Percentiles rank a stretch among this genome's conserved stretches.
Conservation (phyloP, 805 yeast species). For the Metschnikowia sp. region DNA sequence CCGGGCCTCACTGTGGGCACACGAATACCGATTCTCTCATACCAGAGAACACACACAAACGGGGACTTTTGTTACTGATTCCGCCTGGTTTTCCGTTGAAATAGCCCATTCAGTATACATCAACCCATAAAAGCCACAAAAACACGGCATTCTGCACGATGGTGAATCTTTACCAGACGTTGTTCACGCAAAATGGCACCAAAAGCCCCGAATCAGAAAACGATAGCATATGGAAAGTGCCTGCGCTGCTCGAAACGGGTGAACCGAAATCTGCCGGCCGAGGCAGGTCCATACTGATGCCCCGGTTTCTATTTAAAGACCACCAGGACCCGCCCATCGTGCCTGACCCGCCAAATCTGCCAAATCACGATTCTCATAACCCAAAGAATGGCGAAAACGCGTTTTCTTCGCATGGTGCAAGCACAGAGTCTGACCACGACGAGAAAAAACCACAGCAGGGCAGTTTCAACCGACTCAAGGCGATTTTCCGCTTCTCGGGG, state of each 20-base stretch:
- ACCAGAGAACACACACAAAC: no score
- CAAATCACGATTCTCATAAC: background rate
- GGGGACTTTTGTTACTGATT: no score
- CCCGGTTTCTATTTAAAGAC: conserved; percentile 26
- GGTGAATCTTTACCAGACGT: conserved; percentile 20
- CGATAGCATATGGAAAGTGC: conserved; percentile 18
- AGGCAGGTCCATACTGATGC: conserved; percentile 26
- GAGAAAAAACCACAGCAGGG: conserved; percentile 2
- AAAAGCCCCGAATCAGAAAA: conserved; percentile 11
- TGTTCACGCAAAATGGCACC: conserved; percentile 12
- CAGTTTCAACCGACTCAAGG: background rate
- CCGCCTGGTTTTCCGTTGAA: background rate
- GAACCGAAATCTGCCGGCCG: conserved; percentile 13
- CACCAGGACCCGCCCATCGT: conserved; percentile 7
- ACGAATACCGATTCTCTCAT: no score
- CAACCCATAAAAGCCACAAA: background rate
- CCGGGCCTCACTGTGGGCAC: no score
- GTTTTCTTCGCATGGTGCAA: background rate
- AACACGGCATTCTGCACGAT: conserved; percentile 3
- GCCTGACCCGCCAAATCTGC: background rate
- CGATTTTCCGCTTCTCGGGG: conserved; percentile 11
- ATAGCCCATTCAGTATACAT: background rate
- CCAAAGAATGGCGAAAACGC: background rate
- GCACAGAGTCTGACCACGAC: background rate
- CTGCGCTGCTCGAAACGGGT: conserved; percentile 8